A percentile compares a stretch with the other conserved stretches of the same genome.
Conservation (phyloP, 2,329 filamentous ascomycete species). For the Cladorrhinum sp. region DNA sequence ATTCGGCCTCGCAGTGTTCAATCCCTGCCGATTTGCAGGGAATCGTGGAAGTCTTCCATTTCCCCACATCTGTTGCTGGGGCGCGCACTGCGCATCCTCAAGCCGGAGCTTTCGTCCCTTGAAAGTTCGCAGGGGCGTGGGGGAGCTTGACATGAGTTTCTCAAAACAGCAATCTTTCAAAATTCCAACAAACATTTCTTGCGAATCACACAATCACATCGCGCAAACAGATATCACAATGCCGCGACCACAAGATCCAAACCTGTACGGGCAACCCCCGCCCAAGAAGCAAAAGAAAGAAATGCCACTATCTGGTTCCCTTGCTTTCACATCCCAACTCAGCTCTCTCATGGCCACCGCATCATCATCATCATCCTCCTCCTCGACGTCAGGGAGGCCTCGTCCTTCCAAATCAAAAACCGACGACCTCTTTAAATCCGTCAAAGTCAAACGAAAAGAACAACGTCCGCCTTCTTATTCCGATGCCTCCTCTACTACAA, state of each 20-base stretch:
- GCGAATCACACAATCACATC: neutral
- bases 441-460: slow-evolving; percentile 42
- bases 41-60: neutral
- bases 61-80: neutral
- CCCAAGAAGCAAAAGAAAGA: slow-evolving; percentile 68
- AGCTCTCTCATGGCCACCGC: slow-evolving; percentile 70
- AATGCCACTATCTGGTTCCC: slow-evolving; percentile 66
- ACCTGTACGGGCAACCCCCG: slow-evolving; percentile 74
- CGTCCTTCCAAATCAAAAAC: slow-evolving; percentile 58
- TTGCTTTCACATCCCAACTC: slow-evolving; percentile 87
- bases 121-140: neutral
- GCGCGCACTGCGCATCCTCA: slow-evolving; percentile 5
- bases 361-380: slow-evolving; percentile 38
- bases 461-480: slow-evolving; percentile 27
- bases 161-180: neutral
- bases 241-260: slow-evolving; percentile 55
- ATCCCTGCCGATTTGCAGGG: neutral
- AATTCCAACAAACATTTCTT: neutral
- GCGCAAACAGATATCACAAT: slow-evolving; percentile 33
- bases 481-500: slow-evolving; percentile 41
- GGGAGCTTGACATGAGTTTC: neutral
- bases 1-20: neutral
- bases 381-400: slow-evolving; percentile 47
- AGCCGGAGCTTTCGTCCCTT: neutral
- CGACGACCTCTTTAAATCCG: slow-evolving; percentile 60